A percentile compares a stretch with the other conserved stretches of the same genome.
Evolutionary conservation across 1,284 basidiomycete species (phyloP).

Genomic region (Papiliotrema flavescens): DNA sequence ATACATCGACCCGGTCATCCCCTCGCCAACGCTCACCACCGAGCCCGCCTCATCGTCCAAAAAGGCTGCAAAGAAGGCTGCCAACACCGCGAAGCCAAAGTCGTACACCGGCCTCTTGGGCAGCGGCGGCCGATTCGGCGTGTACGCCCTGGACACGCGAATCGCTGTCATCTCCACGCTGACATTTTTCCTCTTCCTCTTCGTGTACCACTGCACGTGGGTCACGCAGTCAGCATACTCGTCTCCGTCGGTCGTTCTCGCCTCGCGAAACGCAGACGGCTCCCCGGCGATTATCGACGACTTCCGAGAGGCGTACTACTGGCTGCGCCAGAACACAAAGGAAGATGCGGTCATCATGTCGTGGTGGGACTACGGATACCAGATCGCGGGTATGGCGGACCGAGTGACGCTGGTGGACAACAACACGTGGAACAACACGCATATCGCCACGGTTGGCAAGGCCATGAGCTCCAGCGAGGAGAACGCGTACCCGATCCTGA

Average conservation of each 20-base stretch:
- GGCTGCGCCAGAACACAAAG: slow-evolving; percentile 93
- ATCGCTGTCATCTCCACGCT: slow-evolving; percentile 71
- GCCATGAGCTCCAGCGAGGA: slow-evolving; percentile 95
- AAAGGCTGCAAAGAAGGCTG: slow-evolving; percentile 64
- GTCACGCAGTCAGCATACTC: slow-evolving; percentile 95
- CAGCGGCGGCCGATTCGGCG: slow-evolving; percentile 54
- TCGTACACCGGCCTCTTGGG: slow-evolving; percentile 30
- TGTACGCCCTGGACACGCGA: slow-evolving; percentile 83
- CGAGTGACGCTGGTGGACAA: slow-evolving; percentile 82
- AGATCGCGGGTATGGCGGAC: slow-evolving; percentile 98
- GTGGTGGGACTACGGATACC: slow-evolving; percentile 99
- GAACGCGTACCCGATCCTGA: slow-evolving; percentile 91
- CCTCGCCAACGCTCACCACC: slow-evolving; percentile 26
- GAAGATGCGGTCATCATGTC: slow-evolving; percentile 92
- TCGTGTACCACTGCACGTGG: slow-evolving; percentile 95
- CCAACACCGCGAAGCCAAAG: slow-evolving; percentile 17
- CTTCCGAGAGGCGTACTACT: slow-evolving; percentile 99
- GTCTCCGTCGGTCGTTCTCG: slow-evolving; percentile 93
- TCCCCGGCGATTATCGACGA: slow-evolving; percentile 96
- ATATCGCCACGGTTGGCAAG: slow-evolving; percentile 95
- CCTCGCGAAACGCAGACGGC: slow-evolving; percentile 77
- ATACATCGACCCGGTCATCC: slow-evolving; percentile 66
- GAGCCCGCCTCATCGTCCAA: slow-evolving; percentile 46
- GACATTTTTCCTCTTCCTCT: slow-evolving; percentile 76
- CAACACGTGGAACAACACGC: slow-evolving; percentile 99